Evolutionary conservation across 192 early-diverging fungal species (phyloP).

Genomic region (Lobosporangium transversale): DNA sequence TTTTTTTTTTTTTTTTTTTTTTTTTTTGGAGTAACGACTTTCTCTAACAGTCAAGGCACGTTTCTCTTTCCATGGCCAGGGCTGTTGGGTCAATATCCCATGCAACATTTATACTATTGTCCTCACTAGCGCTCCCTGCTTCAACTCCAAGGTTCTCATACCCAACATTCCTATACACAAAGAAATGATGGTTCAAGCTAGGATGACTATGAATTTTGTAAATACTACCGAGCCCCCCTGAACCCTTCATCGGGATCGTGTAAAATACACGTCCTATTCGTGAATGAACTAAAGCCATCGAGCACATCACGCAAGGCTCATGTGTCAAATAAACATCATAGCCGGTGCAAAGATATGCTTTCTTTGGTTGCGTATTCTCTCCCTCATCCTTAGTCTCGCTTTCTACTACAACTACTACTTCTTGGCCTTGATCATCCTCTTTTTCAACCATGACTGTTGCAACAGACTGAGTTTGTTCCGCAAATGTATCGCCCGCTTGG

Average conservation of each 20-base stretch:
- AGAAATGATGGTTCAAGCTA: constrained; percentile 81
- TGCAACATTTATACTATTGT: neutral
- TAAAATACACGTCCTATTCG: constrained; percentile 91
- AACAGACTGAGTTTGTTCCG: neutral
- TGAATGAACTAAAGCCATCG: constrained; percentile 96
- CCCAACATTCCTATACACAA: constrained; percentile 32
- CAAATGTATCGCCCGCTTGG: neutral
- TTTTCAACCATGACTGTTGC: neutral
- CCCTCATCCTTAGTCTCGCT: neutral
- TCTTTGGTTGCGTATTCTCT: constrained; percentile 4
- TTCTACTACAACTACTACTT: neutral
- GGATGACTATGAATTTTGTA: constrained; percentile 77
- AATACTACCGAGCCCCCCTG: constrained; percentile 65
- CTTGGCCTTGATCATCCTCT: neutral
- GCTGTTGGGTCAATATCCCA: neutral
- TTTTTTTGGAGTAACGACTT: neutral
- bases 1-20: constrained; percentile 1
- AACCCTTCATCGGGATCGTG: constrained; percentile 50
- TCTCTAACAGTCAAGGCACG: constrained; percentile 12
- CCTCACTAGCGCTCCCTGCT: neutral
- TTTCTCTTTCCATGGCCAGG: constrained; percentile 3
- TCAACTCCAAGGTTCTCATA: constrained; percentile 7
- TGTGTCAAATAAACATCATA: constrained; percentile 82
- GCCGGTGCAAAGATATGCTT: constrained; percentile 82
- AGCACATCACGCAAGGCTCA: constrained; percentile 94